Conservation (phyloP, 768 basidiomycete genomes). For the Tricholoma hemisulphureum region DNA sequence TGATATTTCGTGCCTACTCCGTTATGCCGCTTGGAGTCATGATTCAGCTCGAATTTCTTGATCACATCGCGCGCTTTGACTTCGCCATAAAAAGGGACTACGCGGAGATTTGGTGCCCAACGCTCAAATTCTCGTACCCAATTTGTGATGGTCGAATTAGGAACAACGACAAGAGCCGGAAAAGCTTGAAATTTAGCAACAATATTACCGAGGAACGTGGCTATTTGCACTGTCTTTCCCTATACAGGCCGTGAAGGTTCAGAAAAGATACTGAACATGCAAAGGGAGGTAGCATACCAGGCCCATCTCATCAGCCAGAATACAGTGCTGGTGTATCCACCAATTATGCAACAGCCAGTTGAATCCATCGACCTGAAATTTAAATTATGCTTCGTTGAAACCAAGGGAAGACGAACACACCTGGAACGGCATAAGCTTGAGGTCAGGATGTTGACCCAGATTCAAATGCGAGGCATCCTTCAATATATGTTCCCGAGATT, state of each 20-base stretch:
- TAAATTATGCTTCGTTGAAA: background rate
- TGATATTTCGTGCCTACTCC: constrained; percentile 70
- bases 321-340: constrained; percentile 83
- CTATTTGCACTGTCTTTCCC: constrained; percentile 93
- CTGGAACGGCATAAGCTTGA: constrained; percentile 87
- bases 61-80: constrained; percentile 77
- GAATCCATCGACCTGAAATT: constrained; percentile 65
- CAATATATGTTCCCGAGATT: constrained; percentile 48
- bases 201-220: constrained; percentile 74
- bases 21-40: constrained; percentile 40
- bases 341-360: constrained; percentile 87
- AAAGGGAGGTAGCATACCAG: constrained; percentile 47
- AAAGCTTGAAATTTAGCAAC: constrained; percentile 54
- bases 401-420: constrained; percentile 35
- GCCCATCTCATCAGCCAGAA: constrained; percentile 98
- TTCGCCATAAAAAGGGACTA: constrained; percentile 86
- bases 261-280: background rate
- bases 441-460: constrained; percentile 60
- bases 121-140: constrained; percentile 94
- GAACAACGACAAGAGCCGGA: constrained; percentile 89
- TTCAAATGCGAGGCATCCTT: constrained; percentile 55
- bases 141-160: constrained; percentile 93
- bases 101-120: constrained; percentile 73
- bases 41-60: constrained; percentile 77
- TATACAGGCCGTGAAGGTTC: constrained; percentile 25